phyloP scores from a whole-genome alignment of 2,329 filamentous ascomycete species.

The Nemania sp. region DNA sequence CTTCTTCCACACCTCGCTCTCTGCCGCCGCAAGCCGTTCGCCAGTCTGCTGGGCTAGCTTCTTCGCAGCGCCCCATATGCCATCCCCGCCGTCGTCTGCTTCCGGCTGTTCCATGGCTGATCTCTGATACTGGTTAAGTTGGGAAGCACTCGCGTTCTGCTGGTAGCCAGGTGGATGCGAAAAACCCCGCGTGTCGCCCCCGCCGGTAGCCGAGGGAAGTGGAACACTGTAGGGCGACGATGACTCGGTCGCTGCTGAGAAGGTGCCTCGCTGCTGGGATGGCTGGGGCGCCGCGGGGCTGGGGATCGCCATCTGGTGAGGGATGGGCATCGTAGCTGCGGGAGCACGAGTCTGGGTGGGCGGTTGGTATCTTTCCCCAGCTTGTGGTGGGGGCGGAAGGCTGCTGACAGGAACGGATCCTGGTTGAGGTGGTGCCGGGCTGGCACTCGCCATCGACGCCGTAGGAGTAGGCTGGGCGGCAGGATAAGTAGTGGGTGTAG shows the following conservation, averaged over 20 bases:
- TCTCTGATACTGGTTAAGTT: constrained; percentile 52
- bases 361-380: constrained; percentile 48
- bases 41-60: constrained; percentile 61
- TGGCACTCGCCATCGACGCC: constrained; percentile 34
- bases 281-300: constrained; percentile 48
- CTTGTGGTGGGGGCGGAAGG: constrained; percentile 57
- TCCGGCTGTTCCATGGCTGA: constrained; percentile 44
- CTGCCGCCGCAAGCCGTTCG: constrained; percentile 59
- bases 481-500: constrained; percentile 46
- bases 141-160: constrained; percentile 58
- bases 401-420: constrained; percentile 52
- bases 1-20: constrained; percentile 64
- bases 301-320: constrained; percentile 56
- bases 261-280: constrained; percentile 49
- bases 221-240: constrained; percentile 34
- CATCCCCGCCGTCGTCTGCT: constrained; percentile 37
- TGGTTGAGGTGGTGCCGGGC: constrained; percentile 60
- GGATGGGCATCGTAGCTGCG: constrained; percentile 42
- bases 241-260: constrained; percentile 43
- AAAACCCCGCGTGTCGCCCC: constrained; percentile 27
- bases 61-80: constrained; percentile 60
- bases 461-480: constrained; percentile 49
- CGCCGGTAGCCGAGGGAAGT: constrained; percentile 28
- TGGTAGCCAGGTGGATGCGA: constrained; percentile 60
- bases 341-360: constrained; percentile 40